Conservation (phyloP, 2,329 filamentous ascomycete genomes). For the Apiospora kogelbergensis region DNA sequence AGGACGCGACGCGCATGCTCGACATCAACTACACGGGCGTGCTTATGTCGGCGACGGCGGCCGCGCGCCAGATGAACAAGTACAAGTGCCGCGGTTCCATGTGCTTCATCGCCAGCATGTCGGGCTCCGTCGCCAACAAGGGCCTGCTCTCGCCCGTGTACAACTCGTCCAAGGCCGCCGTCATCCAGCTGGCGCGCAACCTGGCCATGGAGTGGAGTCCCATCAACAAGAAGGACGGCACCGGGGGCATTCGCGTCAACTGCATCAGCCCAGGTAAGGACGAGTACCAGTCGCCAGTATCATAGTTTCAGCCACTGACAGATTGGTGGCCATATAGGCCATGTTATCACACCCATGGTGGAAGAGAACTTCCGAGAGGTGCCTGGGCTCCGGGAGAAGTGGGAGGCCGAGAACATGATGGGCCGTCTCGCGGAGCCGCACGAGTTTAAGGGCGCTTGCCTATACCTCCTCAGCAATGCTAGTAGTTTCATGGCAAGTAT, state of each 20-base stretch:
- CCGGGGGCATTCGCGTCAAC: slow-evolving; percentile 65
- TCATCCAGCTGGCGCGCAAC: slow-evolving; percentile 62
- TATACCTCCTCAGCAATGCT: slow-evolving; percentile 62
- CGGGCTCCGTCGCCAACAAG: slow-evolving; percentile 51
- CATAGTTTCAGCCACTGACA: not conserved
- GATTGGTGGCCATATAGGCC: slow-evolving; percentile 38
- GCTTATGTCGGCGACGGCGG: slow-evolving; percentile 69
- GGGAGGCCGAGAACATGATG: slow-evolving; percentile 75
- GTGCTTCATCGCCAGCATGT: slow-evolving; percentile 58
- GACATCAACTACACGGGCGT: slow-evolving; percentile 70
- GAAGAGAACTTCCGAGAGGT: slow-evolving; percentile 67
- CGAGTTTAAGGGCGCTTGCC: slow-evolving; percentile 60
- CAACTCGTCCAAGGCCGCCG: slow-evolving; percentile 66
- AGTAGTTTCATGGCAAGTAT: slow-evolving; percentile 55
- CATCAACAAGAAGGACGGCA: slow-evolving; percentile 30
- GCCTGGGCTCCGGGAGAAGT: slow-evolving; percentile 58
- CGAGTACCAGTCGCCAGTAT: too few species aligned
- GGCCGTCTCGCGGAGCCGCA: slow-evolving; percentile 56
- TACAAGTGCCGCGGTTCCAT: slow-evolving; percentile 54
- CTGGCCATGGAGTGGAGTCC: slow-evolving; percentile 64
- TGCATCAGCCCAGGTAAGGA: slow-evolving; percentile 55
- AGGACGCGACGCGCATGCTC: slow-evolving; percentile 60
- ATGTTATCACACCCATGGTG: slow-evolving; percentile 72
- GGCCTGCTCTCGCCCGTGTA: slow-evolving; percentile 67
- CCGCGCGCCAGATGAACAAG: slow-evolving; percentile 62